Base-by-base conservation (phyloP, 2,329 filamentous ascomycete genomes). In the Aureobasidium pullulans region DNA sequence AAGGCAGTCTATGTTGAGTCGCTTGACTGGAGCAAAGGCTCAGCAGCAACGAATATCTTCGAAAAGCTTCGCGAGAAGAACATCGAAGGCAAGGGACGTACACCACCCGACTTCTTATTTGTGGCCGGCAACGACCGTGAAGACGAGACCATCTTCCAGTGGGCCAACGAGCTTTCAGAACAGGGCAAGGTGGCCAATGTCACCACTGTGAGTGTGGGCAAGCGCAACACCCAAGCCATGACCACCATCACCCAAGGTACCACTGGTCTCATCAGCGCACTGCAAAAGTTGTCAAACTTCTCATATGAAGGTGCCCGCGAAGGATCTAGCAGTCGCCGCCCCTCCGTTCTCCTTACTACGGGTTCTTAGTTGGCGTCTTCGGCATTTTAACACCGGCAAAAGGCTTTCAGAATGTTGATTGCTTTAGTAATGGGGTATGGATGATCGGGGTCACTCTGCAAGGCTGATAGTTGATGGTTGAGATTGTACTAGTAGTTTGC, bases 81-180 rank as follows among this genome's bases (percentile, higher is more conserved):
- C 69, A 62, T 69, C 66, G n/a, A 57, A 16, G 59, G 60, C 19
- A 64, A 66, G 1, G 70, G 68, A 10, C 53, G 69, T 1, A 61
- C 63, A 15, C 70, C 79, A 0, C 82, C 90, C 0, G 90, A 96
- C 70, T 97, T 96, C 72, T 74, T 97, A 60, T 84, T 96, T 76
- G 89, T 96, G 6, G 84, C 92, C 36, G 93, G 93, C 39, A 92
- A 96, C 68, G 90, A 92, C 43, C 86, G 93, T 34, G 93, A 96
- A 66, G 94, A 97, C 65, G 93, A 97, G 70, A 88, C 90, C 66
- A 88, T 96, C 19, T 97, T 96, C 76, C 86, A 86, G 63, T 97
- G 94, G 93, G 94, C 93, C 16, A 96, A 96, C 74, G 80, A 84
- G 50, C 76, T 96, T 10, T 75, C 76, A 2, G 80, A 91, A 44